These are phyloP conservation scores for Phialemoniopsis sp. DNA, from an alignment of 2,329 filamentous ascomycete species.

Conservation along the genomic window DNA sequence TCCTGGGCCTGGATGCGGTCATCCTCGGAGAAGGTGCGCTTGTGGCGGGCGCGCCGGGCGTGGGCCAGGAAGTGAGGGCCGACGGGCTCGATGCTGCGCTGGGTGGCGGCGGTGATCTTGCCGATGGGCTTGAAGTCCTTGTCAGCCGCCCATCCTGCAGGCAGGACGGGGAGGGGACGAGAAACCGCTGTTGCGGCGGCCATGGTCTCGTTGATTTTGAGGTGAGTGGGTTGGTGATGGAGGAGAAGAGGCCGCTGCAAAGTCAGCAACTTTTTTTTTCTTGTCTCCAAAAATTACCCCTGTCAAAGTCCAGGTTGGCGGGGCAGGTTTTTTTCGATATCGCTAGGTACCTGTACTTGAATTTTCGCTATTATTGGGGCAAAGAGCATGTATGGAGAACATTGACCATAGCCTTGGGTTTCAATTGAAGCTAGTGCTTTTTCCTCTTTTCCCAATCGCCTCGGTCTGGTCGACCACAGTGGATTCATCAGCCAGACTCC, in stretches of 20 bases:
- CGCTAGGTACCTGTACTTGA: too few species aligned
- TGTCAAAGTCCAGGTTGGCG: slow-evolving; percentile 4
- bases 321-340: slow-evolving; percentile 12
- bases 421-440: too few species aligned
- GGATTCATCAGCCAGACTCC: too few species aligned
- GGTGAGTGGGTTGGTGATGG: slow-evolving; percentile 9
- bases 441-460: too few species aligned
- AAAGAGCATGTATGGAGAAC: too few species aligned
- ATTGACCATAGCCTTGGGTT: too few species aligned
- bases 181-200: slow-evolving; percentile 59
- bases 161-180: slow-evolving; percentile 69
- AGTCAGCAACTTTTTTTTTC: too few species aligned
- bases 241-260: slow-evolving; percentile 6
- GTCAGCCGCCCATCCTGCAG: slow-evolving; percentile 77
- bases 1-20: slow-evolving; percentile 95
- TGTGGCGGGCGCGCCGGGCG: slow-evolving; percentile 90
- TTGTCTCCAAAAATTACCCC: too few species aligned
- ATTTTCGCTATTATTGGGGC: too few species aligned
- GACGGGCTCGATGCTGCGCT: slow-evolving; percentile 91
- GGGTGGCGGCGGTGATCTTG: slow-evolving; percentile 69
- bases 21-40: slow-evolving; percentile 97
- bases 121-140: slow-evolving; percentile 89
- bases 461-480: too few species aligned
- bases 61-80: slow-evolving; percentile 97
- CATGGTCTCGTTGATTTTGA: slow-evolving; percentile 44